phyloP scores from a whole-genome alignment of 2,329 filamentous ascomycete species.

The Hypoxylon sp. region DNA sequence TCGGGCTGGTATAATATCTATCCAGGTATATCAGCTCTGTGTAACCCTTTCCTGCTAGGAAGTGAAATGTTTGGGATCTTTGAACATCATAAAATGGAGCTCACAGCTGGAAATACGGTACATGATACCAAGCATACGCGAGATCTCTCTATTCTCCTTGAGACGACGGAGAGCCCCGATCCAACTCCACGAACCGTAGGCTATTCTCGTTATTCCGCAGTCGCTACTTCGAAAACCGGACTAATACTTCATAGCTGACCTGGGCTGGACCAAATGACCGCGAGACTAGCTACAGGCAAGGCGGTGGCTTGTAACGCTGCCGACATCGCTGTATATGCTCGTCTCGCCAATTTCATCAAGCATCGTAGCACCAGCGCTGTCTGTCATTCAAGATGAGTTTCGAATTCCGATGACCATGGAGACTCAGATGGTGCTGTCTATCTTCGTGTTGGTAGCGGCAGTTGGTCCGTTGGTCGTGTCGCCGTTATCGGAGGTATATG shows the following conservation, averaged over 20 bases:
- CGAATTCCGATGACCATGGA: conserved; percentile 55
- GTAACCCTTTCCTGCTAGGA: neutral
- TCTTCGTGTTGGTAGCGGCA: conserved; percentile 64
- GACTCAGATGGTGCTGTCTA: conserved; percentile 57
- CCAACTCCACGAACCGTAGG: neutral
- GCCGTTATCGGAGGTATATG: neutral
- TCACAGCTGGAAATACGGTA: neutral
- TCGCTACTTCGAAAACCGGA: neutral
- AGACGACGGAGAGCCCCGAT: neutral
- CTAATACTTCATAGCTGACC: neutral
- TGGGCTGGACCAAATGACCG: conserved; percentile 62
- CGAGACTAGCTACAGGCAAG: conserved; percentile 62
- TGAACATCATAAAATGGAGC: neutral
- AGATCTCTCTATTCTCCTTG: neutral
- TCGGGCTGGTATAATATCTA: neutral
- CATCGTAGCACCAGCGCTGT: conserved; percentile 65
- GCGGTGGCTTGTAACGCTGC: conserved; percentile 56
- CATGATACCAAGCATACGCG: neutral
- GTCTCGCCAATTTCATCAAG: conserved; percentile 69
- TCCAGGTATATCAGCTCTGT: neutral
- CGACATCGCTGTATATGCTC: conserved; percentile 63
- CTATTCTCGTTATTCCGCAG: neutral
- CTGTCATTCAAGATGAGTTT: conserved; percentile 61
- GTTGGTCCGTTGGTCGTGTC: conserved; percentile 4
- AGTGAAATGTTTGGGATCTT: neutral